Evolutionary conservation across 495 filamentous ascomycete genomes (phyloP).

Genomic region (Rostrohypoxylon terebratum): DNA sequence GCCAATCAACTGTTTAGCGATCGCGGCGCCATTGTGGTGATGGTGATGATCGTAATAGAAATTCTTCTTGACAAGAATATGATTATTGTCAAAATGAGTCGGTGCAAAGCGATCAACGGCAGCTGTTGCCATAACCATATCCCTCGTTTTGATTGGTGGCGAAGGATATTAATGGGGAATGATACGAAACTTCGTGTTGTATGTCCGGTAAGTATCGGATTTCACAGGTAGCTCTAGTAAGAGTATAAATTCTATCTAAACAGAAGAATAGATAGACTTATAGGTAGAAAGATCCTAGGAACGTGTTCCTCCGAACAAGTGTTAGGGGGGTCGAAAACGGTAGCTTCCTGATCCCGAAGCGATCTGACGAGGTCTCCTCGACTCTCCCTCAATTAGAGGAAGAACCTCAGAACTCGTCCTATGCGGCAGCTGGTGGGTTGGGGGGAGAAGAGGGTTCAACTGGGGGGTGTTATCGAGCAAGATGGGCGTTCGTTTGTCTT

Average conservation of each 20-base stretch:
- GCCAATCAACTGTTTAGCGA: conserved; percentile 73
- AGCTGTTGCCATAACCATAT: conserved; percentile 68
- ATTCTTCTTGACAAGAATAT: conserved; percentile 60
- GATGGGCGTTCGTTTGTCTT: conserved; percentile 56
- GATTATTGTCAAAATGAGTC: conserved; percentile 59
- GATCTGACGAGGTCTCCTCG: conserved; percentile 88
- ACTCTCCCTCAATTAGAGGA: conserved; percentile 96
- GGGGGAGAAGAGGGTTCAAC: conserved; percentile 67
- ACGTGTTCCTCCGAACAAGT: conserved; percentile 52
- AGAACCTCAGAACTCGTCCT: conserved; percentile 95
- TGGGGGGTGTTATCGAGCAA: conserved; percentile 66
- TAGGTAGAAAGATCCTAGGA: conserved; percentile 36
- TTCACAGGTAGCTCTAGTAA: conserved; percentile 29
- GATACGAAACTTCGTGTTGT: conserved; percentile 24
- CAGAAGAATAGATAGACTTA: conserved; percentile 35
- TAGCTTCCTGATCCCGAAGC: conserved; percentile 79
- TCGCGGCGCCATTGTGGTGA: conserved; percentile 52
- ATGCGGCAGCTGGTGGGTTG: conserved; percentile 94
- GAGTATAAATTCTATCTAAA: conserved; percentile 33
- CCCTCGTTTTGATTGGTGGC: conserved; percentile 47
- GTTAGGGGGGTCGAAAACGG: conserved; percentile 92
- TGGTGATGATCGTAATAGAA: conserved; percentile 50
- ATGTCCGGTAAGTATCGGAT: conserved; percentile 27
- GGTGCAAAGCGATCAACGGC: conserved; percentile 57
- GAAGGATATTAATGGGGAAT: conserved; percentile 31